phyloP scores from a whole-genome alignment of 257 asterid species.

The Solanum chaucha region DNA sequence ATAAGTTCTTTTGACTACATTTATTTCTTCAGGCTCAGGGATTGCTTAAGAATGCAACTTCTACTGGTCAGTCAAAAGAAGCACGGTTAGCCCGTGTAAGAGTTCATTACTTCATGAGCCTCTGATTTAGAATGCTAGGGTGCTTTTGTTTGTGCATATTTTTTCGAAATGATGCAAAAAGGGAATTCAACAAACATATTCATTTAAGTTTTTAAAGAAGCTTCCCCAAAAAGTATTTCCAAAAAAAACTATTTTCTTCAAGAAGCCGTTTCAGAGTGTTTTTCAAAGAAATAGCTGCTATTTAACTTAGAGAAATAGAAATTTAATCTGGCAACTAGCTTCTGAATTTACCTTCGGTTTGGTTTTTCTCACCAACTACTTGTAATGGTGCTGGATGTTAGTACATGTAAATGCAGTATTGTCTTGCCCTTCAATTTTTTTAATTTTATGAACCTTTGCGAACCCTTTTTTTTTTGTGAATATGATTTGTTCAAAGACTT shows the following conservation, averaged over 20 bases:
- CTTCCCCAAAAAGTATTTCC: neutral
- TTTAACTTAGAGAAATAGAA: neutral
- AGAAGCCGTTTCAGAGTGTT: neutral
- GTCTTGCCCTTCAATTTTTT: neutral
- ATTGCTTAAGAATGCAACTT: slow-evolving; percentile 68
- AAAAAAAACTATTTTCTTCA: neutral
- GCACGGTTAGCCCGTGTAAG: slow-evolving; percentile 96
- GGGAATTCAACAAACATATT: neutral
- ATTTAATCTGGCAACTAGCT: neutral
- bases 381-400: neutral
- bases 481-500: neutral
- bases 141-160: neutral
- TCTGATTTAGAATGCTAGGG: neutral
- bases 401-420: neutral
- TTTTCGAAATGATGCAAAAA: neutral
- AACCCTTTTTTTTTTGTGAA: neutral
- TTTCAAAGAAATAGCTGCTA: neutral
- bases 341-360: neutral
- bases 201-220: neutral
- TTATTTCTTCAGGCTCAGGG: slow-evolving; percentile 81
- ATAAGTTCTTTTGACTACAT: slow-evolving; percentile 16
- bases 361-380: neutral
- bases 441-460: neutral
- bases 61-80: slow-evolving; percentile 96
- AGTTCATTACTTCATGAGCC: neutral